Evolutionary conservation across 2,329 filamentous ascomycete genomes (phyloP), one percentile per base, ranked within the genome.

Genomic region (Colletotrichum aenigma): DNA sequence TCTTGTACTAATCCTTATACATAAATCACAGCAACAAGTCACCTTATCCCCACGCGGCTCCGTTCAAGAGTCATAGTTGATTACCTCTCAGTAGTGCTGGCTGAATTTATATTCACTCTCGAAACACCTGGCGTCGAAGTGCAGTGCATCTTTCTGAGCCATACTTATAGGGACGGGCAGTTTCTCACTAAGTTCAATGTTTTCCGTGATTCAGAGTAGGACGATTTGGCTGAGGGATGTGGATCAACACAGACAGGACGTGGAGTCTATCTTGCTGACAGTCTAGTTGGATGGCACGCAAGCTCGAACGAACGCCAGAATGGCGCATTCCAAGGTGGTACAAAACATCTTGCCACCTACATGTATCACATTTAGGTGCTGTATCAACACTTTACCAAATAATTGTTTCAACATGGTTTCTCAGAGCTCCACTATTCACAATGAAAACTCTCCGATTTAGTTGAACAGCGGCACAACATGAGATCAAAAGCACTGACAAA

Each of bases 221-320:
- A 0, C 1, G 15, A 18, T 18, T 8, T 38, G 15, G 36, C 1
- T 9, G 36, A 38, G 7, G 36, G 36, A 3, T 7, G 36, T 38
- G 15, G 36, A 38, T 38, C 15, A 38, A 4, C 36, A 38, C 15
- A 38, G 15, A 38, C 0, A 0, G 36, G 16, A 38, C 15, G 36
- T 38, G 0, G 36, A 38, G 15, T 38, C 36, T 38, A 4, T 1
- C 0, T 18, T 16, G 0, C 16, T 38, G 16, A 7, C 16, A 4
- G 36, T 7, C 7, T 2, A 9, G 2, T 38, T 38, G 34, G 1
- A 36, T 38, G 15, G 16, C 36, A 38, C 36, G 7, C 15, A 16
- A 38, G 15, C 2, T 38, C 15, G 15, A 38, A 16, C 36, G 36
- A 38, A 38, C 16, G 15, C 36, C 0, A 16, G 16, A 38, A 18